Conservation (phyloP, 805 yeast species). For the Candida dajiaensis region DNA sequence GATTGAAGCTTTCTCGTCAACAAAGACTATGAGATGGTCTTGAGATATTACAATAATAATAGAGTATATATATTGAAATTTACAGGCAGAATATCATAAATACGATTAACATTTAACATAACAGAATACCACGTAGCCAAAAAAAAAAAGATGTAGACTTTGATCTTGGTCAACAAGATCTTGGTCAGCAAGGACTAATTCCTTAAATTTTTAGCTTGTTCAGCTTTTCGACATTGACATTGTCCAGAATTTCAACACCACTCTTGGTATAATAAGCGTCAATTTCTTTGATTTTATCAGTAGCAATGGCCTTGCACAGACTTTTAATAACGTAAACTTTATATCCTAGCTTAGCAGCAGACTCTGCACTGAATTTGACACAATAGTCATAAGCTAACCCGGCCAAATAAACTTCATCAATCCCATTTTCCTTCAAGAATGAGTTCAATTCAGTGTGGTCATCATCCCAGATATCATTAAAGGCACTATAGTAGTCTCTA, state of each 20-base stretch:
- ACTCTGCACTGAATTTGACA: slow-evolving; percentile 71
- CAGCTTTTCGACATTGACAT: slow-evolving; percentile 1
- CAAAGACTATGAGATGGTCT: neutral
- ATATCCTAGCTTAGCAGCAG: slow-evolving; percentile 58
- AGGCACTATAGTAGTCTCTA: slow-evolving; percentile 85
- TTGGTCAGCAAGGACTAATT: neutral
- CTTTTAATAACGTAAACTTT: slow-evolving; percentile 54
- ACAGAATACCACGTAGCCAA: neutral
- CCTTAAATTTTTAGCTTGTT: neutral
- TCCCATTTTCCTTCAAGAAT: slow-evolving; percentile 37
- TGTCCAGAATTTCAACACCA: slow-evolving; percentile 28
- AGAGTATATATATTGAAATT: too few species aligned
- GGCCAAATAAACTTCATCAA: slow-evolving; percentile 61
- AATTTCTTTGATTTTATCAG: slow-evolving; percentile 32
- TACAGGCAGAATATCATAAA: neutral
- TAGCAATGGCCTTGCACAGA: slow-evolving; percentile 50
- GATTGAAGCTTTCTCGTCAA: neutral
- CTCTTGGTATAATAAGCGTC: slow-evolving; percentile 28
- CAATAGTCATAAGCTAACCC: slow-evolving; percentile 89
- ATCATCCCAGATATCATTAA: slow-evolving; percentile 69
- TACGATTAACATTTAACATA: neutral
- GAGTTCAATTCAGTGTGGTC: slow-evolving; percentile 61
- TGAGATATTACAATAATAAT: too few species aligned
- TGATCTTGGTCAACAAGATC: neutral
- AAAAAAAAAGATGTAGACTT: too few species aligned